Evolutionary conservation across 2,329 filamentous ascomycete genomes (phyloP), one percentile per base, ranked within the genome.

Genomic region (Colletotrichum camelliae): DNA sequence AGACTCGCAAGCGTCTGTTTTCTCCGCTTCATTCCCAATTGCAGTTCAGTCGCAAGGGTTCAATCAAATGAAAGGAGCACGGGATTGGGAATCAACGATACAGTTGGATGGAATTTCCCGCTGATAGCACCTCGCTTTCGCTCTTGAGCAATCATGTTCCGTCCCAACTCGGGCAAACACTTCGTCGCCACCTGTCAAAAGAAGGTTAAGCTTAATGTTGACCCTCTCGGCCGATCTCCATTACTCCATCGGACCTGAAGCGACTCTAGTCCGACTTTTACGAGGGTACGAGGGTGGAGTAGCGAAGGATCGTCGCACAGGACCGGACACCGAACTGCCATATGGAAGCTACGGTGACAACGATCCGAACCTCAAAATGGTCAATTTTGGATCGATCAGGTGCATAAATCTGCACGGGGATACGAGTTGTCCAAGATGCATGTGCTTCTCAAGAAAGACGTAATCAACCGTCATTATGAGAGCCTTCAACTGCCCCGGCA

Each of bases 11-110:
- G 57, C 65, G 64, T 5, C 18, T 64, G 12, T 24, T 8, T 33
- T 7, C 67, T 65, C 67, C 67, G 67, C 67, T 74, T 27, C 35
- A 21, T 21, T 61, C 35, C 48, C 10, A 37, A 67, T 66, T 7
- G 39, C 10, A 71, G 60, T 35, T 64, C 21, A 18, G 9, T 43
- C 24, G 48, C 67, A 65, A 37, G 72, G 67, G 16, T 55, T n/a
- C 24, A n/a, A 24, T 16, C 21, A 66, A 65, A 70, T 74, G 72
- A 74, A 37, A 65, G 72, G 67, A 37, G 48, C 60, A 61, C 43
- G n/a, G 35, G 29, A 57, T 35, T 37, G 27, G 43, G 27, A 68
- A 35, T 31, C 31, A 27, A 15, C 13, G 71, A 64, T 4, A 15
- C 24, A 13, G 58, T 31, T 64, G 65, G 43, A 24, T 27, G 33